Evolutionary conservation across 2,329 filamentous ascomycete genomes (phyloP), one percentile per base, ranked within the genome.

Genomic region (Coniochaeta prunicola): DNA sequence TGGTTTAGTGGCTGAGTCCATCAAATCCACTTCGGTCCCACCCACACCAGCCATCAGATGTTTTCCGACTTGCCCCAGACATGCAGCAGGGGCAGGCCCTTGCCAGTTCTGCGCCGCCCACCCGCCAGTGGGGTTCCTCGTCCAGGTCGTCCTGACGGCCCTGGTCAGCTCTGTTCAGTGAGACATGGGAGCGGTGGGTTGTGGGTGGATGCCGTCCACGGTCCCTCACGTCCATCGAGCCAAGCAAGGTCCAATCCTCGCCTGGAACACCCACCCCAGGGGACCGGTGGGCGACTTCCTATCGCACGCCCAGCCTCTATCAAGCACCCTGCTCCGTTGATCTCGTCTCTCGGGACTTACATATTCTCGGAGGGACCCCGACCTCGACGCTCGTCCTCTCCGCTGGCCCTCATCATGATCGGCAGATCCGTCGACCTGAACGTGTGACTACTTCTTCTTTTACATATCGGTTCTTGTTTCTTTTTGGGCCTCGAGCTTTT

Each of bases 381-480:
- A 69, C 76, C 75, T 70, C 68, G 67, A 71, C 70, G 64, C 68
- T 73, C 69, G 66, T 69, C 72, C 61, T 65, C 68, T 73, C 67
- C 69, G 34, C 30, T 34, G 53, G 53, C 33, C 70, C 70, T 74
- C 72, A 64, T 66, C 66, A 76, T 74, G 76, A 80, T 79, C 76
- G 76, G 74, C 76, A 79, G 68, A 72, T 75, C 70, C 72, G 74
- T 77, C 70, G 71, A 73, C 74, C 73, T 71, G 71, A 70, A 70
- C 70, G 66, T 72, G 70, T 77, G 72, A 74, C 76, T 70, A 72
- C 74, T 75, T 74, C 69, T 68, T 68, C 67, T 64, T 75, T 76
- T 73, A 72, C 73, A 73, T 74, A 75, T 74, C 72, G 74, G 74
- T 76, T 78, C 76, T 76, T 77, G 71, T 74, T 77, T 77, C 72